phyloP scores from a whole-genome alignment of 495 filamentous ascomycete species.

The Penicillium antarcticum region DNA sequence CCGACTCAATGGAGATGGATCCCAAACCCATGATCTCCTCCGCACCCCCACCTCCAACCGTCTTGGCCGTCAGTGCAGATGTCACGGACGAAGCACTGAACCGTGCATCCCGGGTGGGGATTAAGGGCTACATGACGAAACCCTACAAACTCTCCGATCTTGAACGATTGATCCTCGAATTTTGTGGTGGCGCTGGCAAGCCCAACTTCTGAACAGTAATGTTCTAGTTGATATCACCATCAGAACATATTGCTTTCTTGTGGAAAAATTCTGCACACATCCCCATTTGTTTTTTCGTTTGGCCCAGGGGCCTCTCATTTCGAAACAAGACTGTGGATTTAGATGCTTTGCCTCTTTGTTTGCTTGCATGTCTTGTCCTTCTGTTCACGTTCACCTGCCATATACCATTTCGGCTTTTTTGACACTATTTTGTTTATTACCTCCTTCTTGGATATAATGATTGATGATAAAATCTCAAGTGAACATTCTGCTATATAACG shows the following conservation, averaged over 20 bases:
- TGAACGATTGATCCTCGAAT: slow-evolving; percentile 62
- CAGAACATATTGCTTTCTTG: slow-evolving; percentile 2
- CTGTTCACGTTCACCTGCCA: slow-evolving; percentile 14
- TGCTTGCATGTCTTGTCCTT: slow-evolving; percentile 8
- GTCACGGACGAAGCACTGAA: slow-evolving; percentile 65
- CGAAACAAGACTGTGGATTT: not conserved
- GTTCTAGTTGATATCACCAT: not conserved
- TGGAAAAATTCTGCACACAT: not conserved
- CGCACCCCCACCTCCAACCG: slow-evolving; percentile 33
- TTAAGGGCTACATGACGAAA: slow-evolving; percentile 77
- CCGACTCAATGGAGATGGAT: slow-evolving; percentile 24
- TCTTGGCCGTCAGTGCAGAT: slow-evolving; percentile 76
- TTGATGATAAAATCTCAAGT: slow-evolving; percentile 17
- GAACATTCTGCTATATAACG: not conserved
- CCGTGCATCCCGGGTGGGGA: slow-evolving; percentile 63
- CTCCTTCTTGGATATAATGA: slow-evolving; percentile 22
- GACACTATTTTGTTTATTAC: slow-evolving; percentile 10
- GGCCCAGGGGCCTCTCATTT: slow-evolving; percentile 1
- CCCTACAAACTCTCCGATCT: slow-evolving; percentile 73
- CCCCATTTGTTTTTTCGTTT: not conserved
- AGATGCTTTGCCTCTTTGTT: slow-evolving; percentile 5
- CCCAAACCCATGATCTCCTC: slow-evolving; percentile 1
- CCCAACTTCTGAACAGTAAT: not conserved
- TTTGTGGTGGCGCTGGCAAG: slow-evolving; percentile 39
- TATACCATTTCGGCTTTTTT: slow-evolving; percentile 22